Percentiles rank a stretch among this genome's conserved stretches.
These are phyloP conservation scores for Neoboletus subvelutipes DNA, from an alignment of 768 basidiomycete species.

Conservation along the genomic window DNA sequence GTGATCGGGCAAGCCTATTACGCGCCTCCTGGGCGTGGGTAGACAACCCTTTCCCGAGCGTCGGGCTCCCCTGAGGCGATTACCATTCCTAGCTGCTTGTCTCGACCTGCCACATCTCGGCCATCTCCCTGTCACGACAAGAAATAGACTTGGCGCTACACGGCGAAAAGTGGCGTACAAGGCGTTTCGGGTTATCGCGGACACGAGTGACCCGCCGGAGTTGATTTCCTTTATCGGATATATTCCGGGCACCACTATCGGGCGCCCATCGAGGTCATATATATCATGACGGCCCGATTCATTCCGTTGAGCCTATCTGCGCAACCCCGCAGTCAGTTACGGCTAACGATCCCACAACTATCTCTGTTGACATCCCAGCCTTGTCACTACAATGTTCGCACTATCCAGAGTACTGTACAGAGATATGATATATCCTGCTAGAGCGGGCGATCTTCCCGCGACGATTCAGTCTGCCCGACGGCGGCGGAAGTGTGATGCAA, in stretches of 20 bases:
- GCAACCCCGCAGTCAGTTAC: too few relatives aligned
- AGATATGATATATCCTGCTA: too few relatives aligned
- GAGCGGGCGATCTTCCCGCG: conserved; percentile 4
- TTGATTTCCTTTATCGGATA: too few relatives aligned
- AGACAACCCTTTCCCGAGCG: not conserved
- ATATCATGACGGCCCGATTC: too few relatives aligned
- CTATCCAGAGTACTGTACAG: too few relatives aligned
- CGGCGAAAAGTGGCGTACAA: not conserved
- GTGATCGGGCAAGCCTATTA: not conserved
- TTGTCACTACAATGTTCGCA: too few relatives aligned
- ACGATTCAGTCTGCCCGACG: not conserved
- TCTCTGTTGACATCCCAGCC: too few relatives aligned
- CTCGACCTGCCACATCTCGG: not conserved
- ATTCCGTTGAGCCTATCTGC: too few relatives aligned
- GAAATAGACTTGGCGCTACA: not conserved
- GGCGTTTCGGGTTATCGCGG: too few relatives aligned
- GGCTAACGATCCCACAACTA: too few relatives aligned
- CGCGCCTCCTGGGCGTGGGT: not conserved
- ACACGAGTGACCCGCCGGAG: too few relatives aligned
- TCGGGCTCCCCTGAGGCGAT: not conserved
- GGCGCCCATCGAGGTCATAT: not conserved
- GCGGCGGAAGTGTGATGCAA: not conserved
- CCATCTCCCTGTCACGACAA: conserved; percentile 1
- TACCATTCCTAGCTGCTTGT: not conserved
- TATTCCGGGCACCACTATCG: too few relatives aligned